Base-by-base conservation (phyloP, 495 filamentous ascomycete species). In the Mytilinidion resinicola region DNA sequence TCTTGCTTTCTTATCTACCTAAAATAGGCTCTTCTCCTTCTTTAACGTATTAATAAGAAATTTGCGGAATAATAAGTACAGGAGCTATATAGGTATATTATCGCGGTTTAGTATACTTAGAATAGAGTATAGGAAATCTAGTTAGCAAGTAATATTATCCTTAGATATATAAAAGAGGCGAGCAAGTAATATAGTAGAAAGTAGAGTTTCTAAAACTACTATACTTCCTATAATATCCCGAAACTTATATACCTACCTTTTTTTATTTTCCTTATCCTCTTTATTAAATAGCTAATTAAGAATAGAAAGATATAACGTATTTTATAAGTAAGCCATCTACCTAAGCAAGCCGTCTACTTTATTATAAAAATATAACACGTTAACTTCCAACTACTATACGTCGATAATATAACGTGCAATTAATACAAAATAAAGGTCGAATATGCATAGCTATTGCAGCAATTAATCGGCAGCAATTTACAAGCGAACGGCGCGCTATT, bases 61-160 rank as follows among this genome's bases (percentile, higher is more conserved):
- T 59, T 81, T 77, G 44, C 74, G 75, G 59, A 82, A 78, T 20
- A 76, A 80, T 19, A 70, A 70, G 60, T 82, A 76, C 47, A 75
- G 71, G 3, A 76, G 63, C 20, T 69, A 67, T 25, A 81, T 54
- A 11, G 70, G 71, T n/a, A 39, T 30, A 34, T 60, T 49, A n/a
- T 53, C 3, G 35, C 72, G 54, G 8, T 70, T 54, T 39, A 71
- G 68, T 42, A 76, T 65, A 56, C 64, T 59, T 0, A 79, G 59
- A 42, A 77, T 67, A 20, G 72, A 69, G 55, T 72, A 66, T 20
- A 76, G 65, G 61, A 46, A 53, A 35, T 67, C 60, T 48, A 74
- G 47, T 37, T 38, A 59, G 37, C 37, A 53, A 15, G 51, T 54
- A 34, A 74, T 38, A 9, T 33, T 21, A 36, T 54, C 36, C 17